Evolutionary conservation across 768 basidiomycete species (phyloP), one percentile per base, ranked within the genome.

Genomic region (Mycena haematopus): DNA sequence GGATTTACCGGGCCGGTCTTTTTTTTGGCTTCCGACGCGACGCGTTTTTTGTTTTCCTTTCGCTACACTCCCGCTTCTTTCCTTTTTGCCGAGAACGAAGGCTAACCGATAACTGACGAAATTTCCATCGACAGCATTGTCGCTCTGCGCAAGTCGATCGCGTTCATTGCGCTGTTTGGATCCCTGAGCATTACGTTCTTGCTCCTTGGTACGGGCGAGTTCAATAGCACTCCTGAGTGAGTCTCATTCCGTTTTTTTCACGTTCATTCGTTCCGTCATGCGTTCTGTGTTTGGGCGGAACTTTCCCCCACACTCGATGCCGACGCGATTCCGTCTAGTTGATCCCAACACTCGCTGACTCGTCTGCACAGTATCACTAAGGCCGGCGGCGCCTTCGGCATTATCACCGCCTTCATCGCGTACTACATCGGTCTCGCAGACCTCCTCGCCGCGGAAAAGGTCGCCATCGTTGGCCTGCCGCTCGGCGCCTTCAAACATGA

Each of bases 381-480:
- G 52, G 74, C 70, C 17, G 73, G 72, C 42, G 75, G 76, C 25
- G 71, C 68, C 5, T 62, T 77, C 17, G 76, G 76, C 36, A 72
- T 77, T 49, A 58, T 73, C 33, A 75, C 75, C 42, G 76, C 72
- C 1, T 58, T 76, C 31, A 65, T 75, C 45, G 76, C 75, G 10
- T 76, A 72, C 57, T 77, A 77, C 54, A 73, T 74, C 52, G 75
- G 72, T 1, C 60, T 74, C 46, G 72, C 71, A 44, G 74, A 74
- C 54, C 49, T 76, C 51, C 51, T 76, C 56, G 67, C 74, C 3
- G 70, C 71, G 2, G 75, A 76, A 66, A 65, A 65, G 40, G 70
- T 60, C 2, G 71, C 74, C 5, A 59, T 74, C n/a, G 45, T 73
- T 3, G 70, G 67, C 27, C 51, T 76, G 1, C 75, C 75, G 17